Percentiles rank a stretch among this genome's conserved stretches.
Conservation (phyloP, 805 yeast species). For the Metschnikowia chrysomelidarum region DNA sequence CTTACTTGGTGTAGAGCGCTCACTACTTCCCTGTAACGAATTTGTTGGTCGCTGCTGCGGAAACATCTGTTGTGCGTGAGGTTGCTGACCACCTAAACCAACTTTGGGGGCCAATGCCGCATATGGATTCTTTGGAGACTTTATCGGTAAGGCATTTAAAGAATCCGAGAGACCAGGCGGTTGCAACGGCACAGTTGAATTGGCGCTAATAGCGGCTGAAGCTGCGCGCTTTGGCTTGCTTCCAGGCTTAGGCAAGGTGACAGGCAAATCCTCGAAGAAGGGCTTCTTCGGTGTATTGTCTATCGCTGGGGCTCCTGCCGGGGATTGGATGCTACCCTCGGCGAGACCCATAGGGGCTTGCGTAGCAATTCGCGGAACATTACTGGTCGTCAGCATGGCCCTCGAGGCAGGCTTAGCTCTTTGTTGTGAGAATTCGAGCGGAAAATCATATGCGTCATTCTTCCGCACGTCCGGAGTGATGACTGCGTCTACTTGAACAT, state of each 20-base stretch:
- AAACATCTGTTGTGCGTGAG: constrained; percentile 2
- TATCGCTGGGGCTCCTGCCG: neutral
- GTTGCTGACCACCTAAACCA: constrained; percentile 5
- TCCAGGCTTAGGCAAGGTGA: constrained; percentile 27
- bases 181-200: constrained; percentile 9
- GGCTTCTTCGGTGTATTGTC: constrained; percentile 28
- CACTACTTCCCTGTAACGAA: too few relatives aligned
- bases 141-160: constrained; percentile 22
- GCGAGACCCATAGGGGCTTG: constrained; percentile 2
- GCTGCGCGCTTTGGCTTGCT: constrained; percentile 29
- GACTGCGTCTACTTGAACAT: neutral
- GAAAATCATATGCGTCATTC: constrained; percentile 79
- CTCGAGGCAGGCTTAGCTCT: constrained; percentile 39
- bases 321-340: neutral
- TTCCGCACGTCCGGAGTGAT: constrained; percentile 17
- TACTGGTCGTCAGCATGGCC: constrained; percentile 16
- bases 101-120: constrained; percentile 20
- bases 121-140: constrained; percentile 30
- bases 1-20: constrained; percentile 6
- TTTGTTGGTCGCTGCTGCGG: too few relatives aligned
- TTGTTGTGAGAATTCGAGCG: constrained; percentile 50
- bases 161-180: constrained; percentile 12
- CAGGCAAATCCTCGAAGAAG: constrained; percentile 62
- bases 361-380: constrained; percentile 1
- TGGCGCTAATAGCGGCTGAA: constrained; percentile 22